Evolutionary conservation across 192 early-diverging fungal species (phyloP), one percentile per base, ranked within the genome.

Genomic region (Coemansia sp.): DNA sequence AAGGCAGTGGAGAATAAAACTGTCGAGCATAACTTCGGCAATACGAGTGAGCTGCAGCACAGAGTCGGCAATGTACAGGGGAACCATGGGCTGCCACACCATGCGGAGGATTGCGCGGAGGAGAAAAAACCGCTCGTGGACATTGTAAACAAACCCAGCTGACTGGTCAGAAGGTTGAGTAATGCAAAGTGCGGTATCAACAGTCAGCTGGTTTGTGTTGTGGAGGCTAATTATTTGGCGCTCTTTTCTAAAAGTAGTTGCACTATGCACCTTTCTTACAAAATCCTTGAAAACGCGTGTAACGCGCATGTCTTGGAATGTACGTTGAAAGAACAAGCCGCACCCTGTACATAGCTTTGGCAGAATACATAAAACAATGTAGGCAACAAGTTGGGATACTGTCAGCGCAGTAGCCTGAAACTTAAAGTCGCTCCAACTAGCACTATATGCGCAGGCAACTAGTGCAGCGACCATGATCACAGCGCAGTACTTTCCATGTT

Each of bases 1-100:
- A 26, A 79, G 25, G 41, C 62, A 62, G n/a, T 59, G 38, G 22
- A 79, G 49, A 4, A 79, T 17, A 14, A 54, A 27, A 57, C 60
- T 69, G 7, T 12, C 31, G 31, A 50, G 27, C 67, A 48, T 23
- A 21, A 69, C 43, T 31, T 61, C 31, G 25, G 41, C 6, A 9
- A 62, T 27, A 6, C 49, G 19, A 22, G 47, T 5, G 4, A 22
- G 21, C 29, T 62, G 52, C 3, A 57, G 6, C 17, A 56, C 3
- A 3, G 7, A 38, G 38, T 45, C 9, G 17, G 12, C 31, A 17
- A 38, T 22, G 4, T 45, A 56, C 9, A 56, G 23, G 10, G 67
- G 59, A 29, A 55, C 16, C 35, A 67, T 50, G 16, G 57, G 35
- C 7, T 38, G 49, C 19, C 50, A 52, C 14, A 53, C 51, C 61